These are phyloP conservation scores for Rossbeevera mucosa DNA, from an alignment of 768 basidiomycete genomes.

Conservation along the genomic window DNA sequence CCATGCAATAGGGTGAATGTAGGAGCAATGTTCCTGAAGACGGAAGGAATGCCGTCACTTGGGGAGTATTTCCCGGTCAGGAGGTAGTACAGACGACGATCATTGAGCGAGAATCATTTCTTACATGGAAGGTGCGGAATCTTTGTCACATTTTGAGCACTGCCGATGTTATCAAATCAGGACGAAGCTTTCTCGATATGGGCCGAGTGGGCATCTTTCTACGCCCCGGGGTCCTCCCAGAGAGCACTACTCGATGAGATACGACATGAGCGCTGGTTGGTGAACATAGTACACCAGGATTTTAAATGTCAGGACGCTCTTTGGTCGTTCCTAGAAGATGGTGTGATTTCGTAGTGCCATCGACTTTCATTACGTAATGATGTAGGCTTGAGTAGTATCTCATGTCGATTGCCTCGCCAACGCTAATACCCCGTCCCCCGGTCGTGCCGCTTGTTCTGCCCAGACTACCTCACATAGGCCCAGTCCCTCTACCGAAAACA, in stretches of 20 bases:
- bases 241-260: constrained; percentile 70
- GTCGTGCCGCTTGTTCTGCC: constrained; percentile 66
- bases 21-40: constrained; percentile 74
- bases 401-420: constrained; percentile 62
- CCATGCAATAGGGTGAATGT: constrained; percentile 58
- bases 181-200: constrained; percentile 96
- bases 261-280: constrained; percentile 75
- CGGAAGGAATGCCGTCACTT: constrained; percentile 92
- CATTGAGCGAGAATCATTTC: constrained; percentile 91
- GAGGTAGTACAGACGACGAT: constrained; percentile 96
- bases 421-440: constrained; percentile 61
- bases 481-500: constrained; percentile 48
- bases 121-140: constrained; percentile 85
- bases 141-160: background rate
- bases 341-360: background rate
- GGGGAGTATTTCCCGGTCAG: constrained; percentile 97
- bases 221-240: constrained; percentile 69
- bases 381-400: background rate
- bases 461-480: constrained; percentile 59
- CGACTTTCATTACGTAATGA: background rate
- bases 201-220: constrained; percentile 90
- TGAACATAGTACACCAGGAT: constrained; percentile 91
- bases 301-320: constrained; percentile 74
- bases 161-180: constrained; percentile 36
- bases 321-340: constrained; percentile 76